phyloP scores from a whole-genome alignment of 2,329 filamentous ascomycete species.

The Macroventuria anomochaeta region DNA sequence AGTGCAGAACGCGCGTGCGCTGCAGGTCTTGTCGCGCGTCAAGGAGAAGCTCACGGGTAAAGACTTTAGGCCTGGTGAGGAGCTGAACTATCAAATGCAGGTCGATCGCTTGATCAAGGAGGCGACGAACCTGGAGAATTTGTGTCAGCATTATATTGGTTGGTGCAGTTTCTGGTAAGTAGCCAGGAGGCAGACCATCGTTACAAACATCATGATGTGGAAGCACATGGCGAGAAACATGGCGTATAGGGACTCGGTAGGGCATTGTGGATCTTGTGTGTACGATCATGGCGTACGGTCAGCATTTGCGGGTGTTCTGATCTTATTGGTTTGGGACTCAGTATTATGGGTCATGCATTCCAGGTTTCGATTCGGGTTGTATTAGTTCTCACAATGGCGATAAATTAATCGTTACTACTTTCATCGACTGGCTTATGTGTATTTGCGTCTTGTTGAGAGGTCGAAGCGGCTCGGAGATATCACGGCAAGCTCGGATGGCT shows the following conservation, averaged over 20 bases:
- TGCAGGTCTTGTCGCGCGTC: slow-evolving; percentile 90
- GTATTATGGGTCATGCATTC: not conserved
- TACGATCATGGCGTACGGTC: slow-evolving; percentile 9
- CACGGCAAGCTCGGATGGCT: slow-evolving; percentile 10
- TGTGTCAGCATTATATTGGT: slow-evolving; percentile 98
- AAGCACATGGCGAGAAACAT: not conserved
- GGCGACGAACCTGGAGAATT: slow-evolving; percentile 94
- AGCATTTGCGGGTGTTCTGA: slow-evolving; percentile 16
- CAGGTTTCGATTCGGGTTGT: not conserved
- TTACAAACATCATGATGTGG: not conserved
- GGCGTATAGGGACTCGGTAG: not conserved
- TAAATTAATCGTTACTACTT: not conserved
- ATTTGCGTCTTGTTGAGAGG: too few species aligned
- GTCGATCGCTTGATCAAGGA: slow-evolving; percentile 95
- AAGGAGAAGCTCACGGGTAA: slow-evolving; percentile 94
- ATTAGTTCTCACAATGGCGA: not conserved
- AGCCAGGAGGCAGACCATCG: not conserved
- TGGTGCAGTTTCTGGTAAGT: slow-evolving; percentile 96
- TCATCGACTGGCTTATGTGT: not conserved
- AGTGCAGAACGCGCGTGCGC: slow-evolving; percentile 88
- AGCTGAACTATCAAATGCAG: slow-evolving; percentile 83
- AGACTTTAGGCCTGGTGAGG: slow-evolving; percentile 81
- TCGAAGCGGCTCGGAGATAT: slow-evolving; percentile 1
- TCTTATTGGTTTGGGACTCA: not conserved
- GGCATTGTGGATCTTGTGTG: slow-evolving; percentile 4